A percentile compares a stretch with the other conserved stretches of the same genome.
Evolutionary conservation across 352 stramenopile genomes (phyloP).

Genomic region (Plasmopara viticola): DNA sequence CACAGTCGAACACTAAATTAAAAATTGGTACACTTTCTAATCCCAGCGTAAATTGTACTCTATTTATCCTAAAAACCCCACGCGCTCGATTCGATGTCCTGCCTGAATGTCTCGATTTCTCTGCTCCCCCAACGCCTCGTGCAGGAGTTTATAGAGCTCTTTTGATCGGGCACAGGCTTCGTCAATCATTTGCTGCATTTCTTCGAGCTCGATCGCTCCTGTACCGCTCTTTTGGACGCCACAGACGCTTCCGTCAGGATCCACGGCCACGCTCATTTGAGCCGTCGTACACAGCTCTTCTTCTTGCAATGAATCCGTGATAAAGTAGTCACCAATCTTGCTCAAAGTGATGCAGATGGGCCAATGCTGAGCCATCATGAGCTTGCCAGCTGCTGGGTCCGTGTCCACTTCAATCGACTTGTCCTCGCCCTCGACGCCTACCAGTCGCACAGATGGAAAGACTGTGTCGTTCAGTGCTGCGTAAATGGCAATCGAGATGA

Average conservation of each 20-base stretch:
- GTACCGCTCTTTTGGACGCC: constrained; percentile 71
- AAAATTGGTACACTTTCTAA: not conserved
- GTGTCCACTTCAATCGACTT: constrained; percentile 73
- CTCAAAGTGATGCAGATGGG: constrained; percentile 70
- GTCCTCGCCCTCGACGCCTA: constrained; percentile 67
- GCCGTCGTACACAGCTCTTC: constrained; percentile 72
- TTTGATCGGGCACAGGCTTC: constrained; percentile 56
- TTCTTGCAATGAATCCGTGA: constrained; percentile 63
- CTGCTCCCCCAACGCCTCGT: constrained; percentile 44
- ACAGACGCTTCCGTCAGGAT: constrained; percentile 51
- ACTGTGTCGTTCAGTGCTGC: constrained; percentile 75
- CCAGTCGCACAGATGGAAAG: constrained; percentile 60
- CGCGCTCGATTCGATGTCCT: constrained; percentile 46
- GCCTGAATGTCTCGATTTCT: constrained; percentile 35
- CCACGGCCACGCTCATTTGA: constrained; percentile 66
- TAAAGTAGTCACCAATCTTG: constrained; percentile 64
- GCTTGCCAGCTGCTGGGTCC: constrained; percentile 50
- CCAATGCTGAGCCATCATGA: constrained; percentile 50
- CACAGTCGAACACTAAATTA: constrained; percentile 38
- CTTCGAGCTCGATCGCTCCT: constrained; percentile 59
- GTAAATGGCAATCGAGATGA: constrained; percentile 79
- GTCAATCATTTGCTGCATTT: constrained; percentile 79
- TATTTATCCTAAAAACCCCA: constrained; percentile 60
- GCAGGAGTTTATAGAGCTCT: constrained; percentile 57
- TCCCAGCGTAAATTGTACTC: not conserved